Base-by-base conservation (phyloP, 169 alveolate genomes). In the Eimeria nieschulzi region DNA sequence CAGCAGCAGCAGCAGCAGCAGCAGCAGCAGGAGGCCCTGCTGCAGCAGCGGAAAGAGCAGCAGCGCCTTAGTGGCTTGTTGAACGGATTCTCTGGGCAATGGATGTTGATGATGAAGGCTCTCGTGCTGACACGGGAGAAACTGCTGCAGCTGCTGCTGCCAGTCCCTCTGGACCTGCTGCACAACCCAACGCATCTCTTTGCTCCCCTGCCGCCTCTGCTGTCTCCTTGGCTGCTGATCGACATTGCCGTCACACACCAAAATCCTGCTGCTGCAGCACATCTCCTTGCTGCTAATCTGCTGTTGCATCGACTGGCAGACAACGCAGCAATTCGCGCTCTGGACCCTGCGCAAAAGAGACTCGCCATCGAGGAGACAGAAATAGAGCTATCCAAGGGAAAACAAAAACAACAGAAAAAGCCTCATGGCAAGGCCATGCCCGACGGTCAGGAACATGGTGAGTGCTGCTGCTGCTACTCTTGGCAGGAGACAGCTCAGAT, bases 261-360 rank as follows among this genome's bases (percentile, higher is more conserved):
- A 21, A 66, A 56, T 59, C 83, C 91, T 23, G 83, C 72, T 51
- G 73, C 82, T 12, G 91, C 91, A 9, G 78, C 80, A 7, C 91
- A 85, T 39, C 83, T 85, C n/a, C 83, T 85, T 6, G 59, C 73
- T 1, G 83, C 91, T 54, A 85, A 70, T 15, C 91, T 85, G 68
- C 75, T 59, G n/a, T 83, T 85, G 26, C 80, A 64, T 15, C 83
- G 91, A 10, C 76, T 85, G 21, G 91, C 73, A 3, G 91, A 85
- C 59, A 85, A 51, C 56, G 72, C 54, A 8, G 91, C 91, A n/a
- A 33, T 85, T 15, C 66, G 91, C 13, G 75, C 83, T n/a, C 33
- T 85, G 13, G 91, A 85, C 39, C 91, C 91, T 5, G 91, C 91
- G 26, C 91, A 85, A 61, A 85, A 85, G 39, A 82, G 73, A 19